Evolutionary conservation across 306 rosid genomes (phyloP).

Genomic region (Acacia confusa): DNA sequence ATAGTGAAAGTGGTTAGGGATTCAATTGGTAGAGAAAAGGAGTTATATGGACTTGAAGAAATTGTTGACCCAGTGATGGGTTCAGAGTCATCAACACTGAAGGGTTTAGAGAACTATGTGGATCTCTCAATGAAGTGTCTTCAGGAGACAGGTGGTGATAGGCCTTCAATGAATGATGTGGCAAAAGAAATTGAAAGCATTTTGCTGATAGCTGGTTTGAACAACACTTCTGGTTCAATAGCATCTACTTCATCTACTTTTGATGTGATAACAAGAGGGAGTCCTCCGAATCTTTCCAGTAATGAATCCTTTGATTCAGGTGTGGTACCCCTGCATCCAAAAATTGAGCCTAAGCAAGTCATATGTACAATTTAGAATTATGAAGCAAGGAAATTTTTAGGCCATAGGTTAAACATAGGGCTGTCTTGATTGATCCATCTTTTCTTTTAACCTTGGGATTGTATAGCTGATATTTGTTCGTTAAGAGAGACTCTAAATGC

Average conservation of each 20-base stretch:
- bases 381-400: not conserved
- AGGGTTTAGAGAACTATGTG: slow-evolving; percentile 50
- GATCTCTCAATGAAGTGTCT: slow-evolving; percentile 57
- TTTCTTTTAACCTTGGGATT: not conserved
- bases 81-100: slow-evolving; percentile 31
- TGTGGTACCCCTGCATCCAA: not conserved
- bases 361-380: not conserved
- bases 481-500: not conserved
- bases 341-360: not conserved
- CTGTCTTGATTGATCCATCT: not conserved
- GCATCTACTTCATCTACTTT: slow-evolving; percentile 32
- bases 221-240: slow-evolving; percentile 31
- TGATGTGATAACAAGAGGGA: slow-evolving; percentile 11
- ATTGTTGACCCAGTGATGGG: slow-evolving; percentile 44
- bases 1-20: slow-evolving; percentile 50
- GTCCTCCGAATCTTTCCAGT: slow-evolving; percentile 19
- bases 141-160: slow-evolving; percentile 37
- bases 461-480: not conserved
- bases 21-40: slow-evolving; percentile 42
- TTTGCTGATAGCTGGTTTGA: slow-evolving; percentile 32
- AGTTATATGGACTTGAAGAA: slow-evolving; percentile 30
- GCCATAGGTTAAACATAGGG: not conserved
- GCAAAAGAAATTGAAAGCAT: slow-evolving; percentile 55
- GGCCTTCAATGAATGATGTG: slow-evolving; percentile 62
- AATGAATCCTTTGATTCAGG: slow-evolving; percentile 27